Evolutionary conservation across 2,329 filamentous ascomycete genomes (phyloP).

Genomic region (Metarhizium sp.): DNA sequence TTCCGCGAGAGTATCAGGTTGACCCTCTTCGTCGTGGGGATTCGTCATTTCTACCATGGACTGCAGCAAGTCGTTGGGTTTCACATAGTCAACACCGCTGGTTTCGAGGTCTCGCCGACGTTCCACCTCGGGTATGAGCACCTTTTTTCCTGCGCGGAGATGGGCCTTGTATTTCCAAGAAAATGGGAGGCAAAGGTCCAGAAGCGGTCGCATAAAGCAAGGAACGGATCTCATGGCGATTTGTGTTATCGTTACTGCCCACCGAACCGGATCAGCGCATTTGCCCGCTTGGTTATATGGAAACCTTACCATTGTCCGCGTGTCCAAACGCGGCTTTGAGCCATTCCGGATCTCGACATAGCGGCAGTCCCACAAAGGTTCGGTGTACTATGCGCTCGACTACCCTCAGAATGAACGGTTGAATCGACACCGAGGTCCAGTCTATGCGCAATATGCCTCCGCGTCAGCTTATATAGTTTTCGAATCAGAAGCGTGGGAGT

Average conservation of each 20-base stretch:
- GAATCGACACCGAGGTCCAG: slow-evolving; percentile 5
- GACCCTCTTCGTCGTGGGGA: neutral
- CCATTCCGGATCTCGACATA: slow-evolving; percentile 7
- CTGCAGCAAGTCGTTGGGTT: slow-evolving; percentile 6
- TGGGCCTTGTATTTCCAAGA: slow-evolving; percentile 1
- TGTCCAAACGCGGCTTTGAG: slow-evolving; percentile 2
- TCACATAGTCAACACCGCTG: neutral
- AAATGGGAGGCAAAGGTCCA: slow-evolving; percentile 5
- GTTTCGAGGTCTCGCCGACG: slow-evolving; percentile 3
- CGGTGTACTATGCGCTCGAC: slow-evolving; percentile 5
- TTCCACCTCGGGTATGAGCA: slow-evolving; percentile 4
- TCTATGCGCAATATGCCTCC: neutral
- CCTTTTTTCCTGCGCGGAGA: slow-evolving; percentile 1
- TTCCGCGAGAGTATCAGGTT: slow-evolving; percentile 2
- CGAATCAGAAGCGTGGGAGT: neutral
- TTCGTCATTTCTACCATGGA: slow-evolving; percentile 6
- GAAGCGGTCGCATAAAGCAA: neutral
- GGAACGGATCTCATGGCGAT: slow-evolving; percentile 7
- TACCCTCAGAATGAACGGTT: slow-evolving; percentile 4
- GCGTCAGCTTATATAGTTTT: neutral
- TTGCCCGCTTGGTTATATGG: neutral
- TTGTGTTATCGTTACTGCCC: slow-evolving; percentile 7
- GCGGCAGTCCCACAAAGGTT: slow-evolving; percentile 4
- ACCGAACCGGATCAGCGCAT: neutral
- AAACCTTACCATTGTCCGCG: slow-evolving; percentile 4